Evolutionary conservation across 2,329 filamentous ascomycete species (phyloP).

Genomic region (Knufia petricola): DNA sequence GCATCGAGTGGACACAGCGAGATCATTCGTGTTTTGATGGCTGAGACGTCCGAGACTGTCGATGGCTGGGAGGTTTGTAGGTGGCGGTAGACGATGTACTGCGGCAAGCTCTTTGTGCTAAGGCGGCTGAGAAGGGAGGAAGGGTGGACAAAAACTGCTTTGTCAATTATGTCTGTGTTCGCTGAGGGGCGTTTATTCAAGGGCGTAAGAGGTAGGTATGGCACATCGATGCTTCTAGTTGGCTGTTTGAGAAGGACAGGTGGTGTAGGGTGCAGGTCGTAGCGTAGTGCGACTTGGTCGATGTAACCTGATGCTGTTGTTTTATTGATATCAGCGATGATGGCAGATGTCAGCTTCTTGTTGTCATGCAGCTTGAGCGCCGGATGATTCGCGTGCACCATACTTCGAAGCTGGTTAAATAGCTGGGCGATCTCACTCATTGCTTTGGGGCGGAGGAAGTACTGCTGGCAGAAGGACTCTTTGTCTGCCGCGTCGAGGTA

Average conservation of each 20-base stretch:
- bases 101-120: slow-evolving; percentile 63
- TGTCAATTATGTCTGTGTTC: slow-evolving; percentile 42
- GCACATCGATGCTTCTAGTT: slow-evolving; percentile 79
- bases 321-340: slow-evolving; percentile 74
- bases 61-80: slow-evolving; percentile 60
- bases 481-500: slow-evolving; percentile 55
- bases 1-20: slow-evolving; percentile 71
- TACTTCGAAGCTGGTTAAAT: slow-evolving; percentile 68
- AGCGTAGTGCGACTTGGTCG: slow-evolving; percentile 86
- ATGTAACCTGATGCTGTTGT: slow-evolving; percentile 88
- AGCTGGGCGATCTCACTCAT: slow-evolving; percentile 80
- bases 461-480: slow-evolving; percentile 67
- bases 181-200: slow-evolving; percentile 5
- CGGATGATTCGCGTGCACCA: slow-evolving; percentile 59
- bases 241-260: slow-evolving; percentile 60
- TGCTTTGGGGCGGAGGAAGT: slow-evolving; percentile 79
- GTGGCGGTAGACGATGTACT: slow-evolving; percentile 79
- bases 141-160: slow-evolving; percentile 78
- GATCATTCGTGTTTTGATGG: slow-evolving; percentile 73
- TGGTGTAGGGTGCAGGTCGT: slow-evolving; percentile 69
- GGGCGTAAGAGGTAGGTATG: slow-evolving; percentile 78
- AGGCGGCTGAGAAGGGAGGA: slow-evolving; percentile 67
- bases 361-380: slow-evolving; percentile 44
- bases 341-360: slow-evolving; percentile 52
- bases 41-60: slow-evolving; percentile 36